These are phyloP conservation scores for Calonectria hongkongensis DNA, from an alignment of 2,329 filamentous ascomycete genomes.

Conservation along the genomic window DNA sequence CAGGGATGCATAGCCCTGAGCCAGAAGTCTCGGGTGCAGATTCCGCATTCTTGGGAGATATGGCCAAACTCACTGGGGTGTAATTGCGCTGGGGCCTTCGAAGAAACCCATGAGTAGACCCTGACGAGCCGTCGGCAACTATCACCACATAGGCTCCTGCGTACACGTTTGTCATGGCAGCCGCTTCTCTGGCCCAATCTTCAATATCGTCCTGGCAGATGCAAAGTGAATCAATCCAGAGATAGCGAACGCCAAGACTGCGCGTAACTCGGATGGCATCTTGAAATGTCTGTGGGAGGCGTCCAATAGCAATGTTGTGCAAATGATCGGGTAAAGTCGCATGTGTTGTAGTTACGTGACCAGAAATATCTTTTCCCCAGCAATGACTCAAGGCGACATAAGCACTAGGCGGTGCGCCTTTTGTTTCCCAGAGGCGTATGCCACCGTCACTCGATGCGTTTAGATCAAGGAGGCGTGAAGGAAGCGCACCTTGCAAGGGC, in stretches of 20 bases:
- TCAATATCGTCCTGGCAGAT: constrained; percentile 41
- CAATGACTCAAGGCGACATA: constrained; percentile 42
- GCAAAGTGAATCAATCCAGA: constrained; percentile 43
- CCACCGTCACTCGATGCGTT: neutral
- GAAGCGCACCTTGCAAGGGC: constrained; percentile 16
- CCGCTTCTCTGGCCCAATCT: constrained; percentile 37
- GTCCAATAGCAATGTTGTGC: neutral
- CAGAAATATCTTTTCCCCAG: constrained; percentile 21
- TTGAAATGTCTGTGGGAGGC: constrained; percentile 30
- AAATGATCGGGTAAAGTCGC: constrained; percentile 16
- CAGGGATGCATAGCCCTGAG: neutral
- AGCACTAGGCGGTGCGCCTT: accelerated
- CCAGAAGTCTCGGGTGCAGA: neutral
- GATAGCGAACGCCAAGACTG: constrained; percentile 18
- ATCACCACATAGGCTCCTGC: constrained; percentile 35
- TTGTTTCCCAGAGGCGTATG: constrained; percentile 29
- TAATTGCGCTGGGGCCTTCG: neutral
- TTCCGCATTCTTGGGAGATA: neutral
- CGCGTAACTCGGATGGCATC: constrained; percentile 43
- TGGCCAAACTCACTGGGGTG: neutral
- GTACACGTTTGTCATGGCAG: constrained; percentile 39
- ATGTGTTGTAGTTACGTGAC: constrained; percentile 27
- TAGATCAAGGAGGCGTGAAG: constrained; percentile 36
- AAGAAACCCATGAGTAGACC: neutral
- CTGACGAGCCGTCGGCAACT: constrained; percentile 17